Percentiles rank a stretch among this genome's conserved stretches.
Conservation (phyloP, 805 yeast genomes). For the Metschnikowia reukaufii region DNA sequence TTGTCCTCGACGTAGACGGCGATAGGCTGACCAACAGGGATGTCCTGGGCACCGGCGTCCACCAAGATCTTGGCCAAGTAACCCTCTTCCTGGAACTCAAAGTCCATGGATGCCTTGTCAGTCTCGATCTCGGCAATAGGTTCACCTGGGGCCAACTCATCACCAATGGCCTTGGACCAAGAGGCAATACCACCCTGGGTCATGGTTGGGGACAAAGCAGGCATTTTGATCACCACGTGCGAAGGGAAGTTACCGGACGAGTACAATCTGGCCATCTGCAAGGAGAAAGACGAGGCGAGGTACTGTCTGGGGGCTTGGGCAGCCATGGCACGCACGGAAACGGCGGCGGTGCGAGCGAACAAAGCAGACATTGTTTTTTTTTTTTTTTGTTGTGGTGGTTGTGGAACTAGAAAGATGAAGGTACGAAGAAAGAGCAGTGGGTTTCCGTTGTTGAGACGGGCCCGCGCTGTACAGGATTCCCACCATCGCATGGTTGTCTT, state of each 20-base stretch:
- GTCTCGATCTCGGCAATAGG: conserved; percentile 96
- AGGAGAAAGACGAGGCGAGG: conserved; percentile 21
- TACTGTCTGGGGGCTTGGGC: conserved; percentile 22
- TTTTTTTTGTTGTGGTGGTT: background rate
- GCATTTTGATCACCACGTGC: conserved; percentile 93
- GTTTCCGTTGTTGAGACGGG: conserved; percentile 6
- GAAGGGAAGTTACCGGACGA: conserved; percentile 60
- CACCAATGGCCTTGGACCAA: conserved; percentile 92
- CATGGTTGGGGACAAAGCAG: conserved; percentile 99
- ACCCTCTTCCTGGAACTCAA: conserved; percentile 97
- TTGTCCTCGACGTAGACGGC: conserved; percentile 93
- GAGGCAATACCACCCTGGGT: conserved; percentile 88
- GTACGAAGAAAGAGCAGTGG: conserved; percentile 1
- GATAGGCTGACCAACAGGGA: conserved; percentile 93
- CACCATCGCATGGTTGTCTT: conserved; percentile 31
- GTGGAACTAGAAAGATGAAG: conserved; percentile 23
- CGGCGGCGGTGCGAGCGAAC: conserved; percentile 35
- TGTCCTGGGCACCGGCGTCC: conserved; percentile 82
- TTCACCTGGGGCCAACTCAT: conserved; percentile 85
- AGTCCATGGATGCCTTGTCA: conserved; percentile 97
- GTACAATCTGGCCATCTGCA: conserved; percentile 41
- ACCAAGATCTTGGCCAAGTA: conserved; percentile 83
- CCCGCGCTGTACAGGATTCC: conserved; percentile 13
- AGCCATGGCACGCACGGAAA: conserved; percentile 26
- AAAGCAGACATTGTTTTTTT: conserved; percentile 33